Evolutionary conservation across 2,329 filamentous ascomycete genomes (phyloP).

Genomic region (Akanthomyces dipterigenus): DNA sequence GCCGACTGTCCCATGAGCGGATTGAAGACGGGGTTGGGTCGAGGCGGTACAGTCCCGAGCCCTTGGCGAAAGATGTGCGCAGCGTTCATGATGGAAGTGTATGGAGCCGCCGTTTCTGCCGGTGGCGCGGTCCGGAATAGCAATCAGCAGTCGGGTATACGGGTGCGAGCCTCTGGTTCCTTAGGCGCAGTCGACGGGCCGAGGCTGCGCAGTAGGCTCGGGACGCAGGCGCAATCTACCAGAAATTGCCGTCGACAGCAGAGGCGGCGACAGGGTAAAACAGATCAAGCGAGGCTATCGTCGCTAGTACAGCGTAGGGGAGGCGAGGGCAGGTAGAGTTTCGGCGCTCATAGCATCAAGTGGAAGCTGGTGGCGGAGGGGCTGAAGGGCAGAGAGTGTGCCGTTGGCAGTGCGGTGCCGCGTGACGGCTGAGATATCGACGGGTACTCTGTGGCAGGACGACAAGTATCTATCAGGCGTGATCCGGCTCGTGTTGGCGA

Average conservation of each 20-base stretch:
- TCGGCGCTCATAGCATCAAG: background rate
- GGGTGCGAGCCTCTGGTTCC: background rate
- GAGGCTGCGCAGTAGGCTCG: background rate
- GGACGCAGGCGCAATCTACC: background rate
- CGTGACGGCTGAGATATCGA: background rate
- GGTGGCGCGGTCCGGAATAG: background rate
- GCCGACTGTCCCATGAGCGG: slow-evolving; percentile 24
- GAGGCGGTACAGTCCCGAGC: slow-evolving; percentile 38
- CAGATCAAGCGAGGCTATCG: background rate
- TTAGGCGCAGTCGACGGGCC: background rate
- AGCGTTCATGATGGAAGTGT: slow-evolving; percentile 44
- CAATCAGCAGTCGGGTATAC: background rate
- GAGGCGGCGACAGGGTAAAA: no score
- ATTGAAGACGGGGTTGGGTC: slow-evolving; percentile 27
- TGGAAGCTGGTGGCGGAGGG: background rate
- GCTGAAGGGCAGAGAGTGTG: background rate
- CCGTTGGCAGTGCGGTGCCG: background rate
- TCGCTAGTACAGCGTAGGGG: background rate
- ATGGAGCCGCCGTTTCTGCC: background rate
- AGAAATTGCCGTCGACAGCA: background rate
- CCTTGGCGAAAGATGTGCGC: slow-evolving; percentile 54
- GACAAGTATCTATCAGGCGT: background rate
- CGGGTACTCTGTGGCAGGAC: background rate
- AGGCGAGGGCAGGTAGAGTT: background rate
- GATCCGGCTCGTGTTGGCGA: background rate